Conservation (phyloP, 208 protist species). For the Porcisia hertigi region DNA sequence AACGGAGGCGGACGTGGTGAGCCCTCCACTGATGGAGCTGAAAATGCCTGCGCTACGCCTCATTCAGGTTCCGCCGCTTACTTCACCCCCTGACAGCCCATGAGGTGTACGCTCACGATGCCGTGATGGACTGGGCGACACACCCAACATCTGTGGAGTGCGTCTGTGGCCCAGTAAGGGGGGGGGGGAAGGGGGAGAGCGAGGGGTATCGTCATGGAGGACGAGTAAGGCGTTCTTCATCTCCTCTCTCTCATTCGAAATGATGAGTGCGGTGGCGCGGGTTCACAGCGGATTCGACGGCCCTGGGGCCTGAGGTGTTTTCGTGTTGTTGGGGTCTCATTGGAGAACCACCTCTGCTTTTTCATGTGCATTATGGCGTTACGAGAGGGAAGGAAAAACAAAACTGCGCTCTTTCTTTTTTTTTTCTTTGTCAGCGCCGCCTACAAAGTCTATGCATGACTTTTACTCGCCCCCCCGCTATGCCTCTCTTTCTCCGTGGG, state of each 20-base stretch:
- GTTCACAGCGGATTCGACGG: neutral
- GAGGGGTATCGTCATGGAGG: neutral
- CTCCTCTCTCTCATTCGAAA: neutral
- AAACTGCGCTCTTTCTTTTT: too few species aligned
- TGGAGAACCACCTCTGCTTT: neutral
- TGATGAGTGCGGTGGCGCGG: neutral
- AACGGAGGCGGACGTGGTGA: slow-evolving; percentile 66
- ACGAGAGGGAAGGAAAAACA: too few species aligned
- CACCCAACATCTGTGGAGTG: neutral
- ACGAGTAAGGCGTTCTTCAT: neutral
- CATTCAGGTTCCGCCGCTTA: slow-evolving; percentile 21
- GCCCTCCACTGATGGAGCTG: slow-evolving; percentile 37
- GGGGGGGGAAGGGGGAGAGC: too few species aligned
- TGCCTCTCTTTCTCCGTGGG: neutral
- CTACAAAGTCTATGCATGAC: neutral
- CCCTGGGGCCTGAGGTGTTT: too few species aligned
- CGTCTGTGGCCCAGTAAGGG: too few species aligned
- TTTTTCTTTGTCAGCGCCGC: neutral
- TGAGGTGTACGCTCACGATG: neutral
- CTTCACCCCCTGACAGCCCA: neutral
- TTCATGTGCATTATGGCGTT: too few species aligned
- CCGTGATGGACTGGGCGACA: neutral
- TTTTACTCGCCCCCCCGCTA: neutral
- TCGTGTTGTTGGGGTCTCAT: neutral
- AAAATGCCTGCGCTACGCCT: slow-evolving; percentile 32